Conservation (phyloP, 176 grass and related monocot species). For the Raddia distichophylla region DNA sequence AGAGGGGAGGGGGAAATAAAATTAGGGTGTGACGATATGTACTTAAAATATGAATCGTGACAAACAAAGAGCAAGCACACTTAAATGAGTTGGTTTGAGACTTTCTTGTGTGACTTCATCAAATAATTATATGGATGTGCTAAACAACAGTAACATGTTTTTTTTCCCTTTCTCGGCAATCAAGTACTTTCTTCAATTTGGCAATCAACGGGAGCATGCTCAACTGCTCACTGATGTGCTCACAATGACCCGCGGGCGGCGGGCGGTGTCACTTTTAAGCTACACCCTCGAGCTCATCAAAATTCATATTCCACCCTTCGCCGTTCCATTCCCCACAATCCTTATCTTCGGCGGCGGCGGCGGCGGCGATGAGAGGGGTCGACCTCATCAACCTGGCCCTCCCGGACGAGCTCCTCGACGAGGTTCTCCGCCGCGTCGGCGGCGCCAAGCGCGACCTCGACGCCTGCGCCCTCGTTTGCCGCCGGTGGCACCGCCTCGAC, state of each 20-base stretch:
- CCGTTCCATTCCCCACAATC: not conserved
- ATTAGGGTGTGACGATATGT: no score
- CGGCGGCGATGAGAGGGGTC: slow-evolving; percentile 57
- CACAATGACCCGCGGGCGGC: no score
- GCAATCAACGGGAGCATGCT: not conserved
- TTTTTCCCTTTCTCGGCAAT: no score
- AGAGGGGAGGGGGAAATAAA: no score
- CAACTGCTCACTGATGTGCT: not conserved
- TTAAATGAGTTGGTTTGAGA: no score
- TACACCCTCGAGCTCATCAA: not conserved
- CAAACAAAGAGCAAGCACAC: no score
- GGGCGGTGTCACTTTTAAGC: not conserved
- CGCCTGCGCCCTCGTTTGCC: slow-evolving; percentile 72
- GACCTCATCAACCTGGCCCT: slow-evolving; percentile 70
- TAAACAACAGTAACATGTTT: no score
- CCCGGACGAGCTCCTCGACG: slow-evolving; percentile 65
- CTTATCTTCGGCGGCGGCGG: slow-evolving; percentile 28
- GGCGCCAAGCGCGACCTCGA: slow-evolving; percentile 64
- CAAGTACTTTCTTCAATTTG: no score
- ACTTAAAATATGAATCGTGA: no score
- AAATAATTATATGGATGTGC: no score
- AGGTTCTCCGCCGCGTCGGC: slow-evolving; percentile 59
- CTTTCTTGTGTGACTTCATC: no score
- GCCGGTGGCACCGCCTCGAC: slow-evolving; percentile 67
- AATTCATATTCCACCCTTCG: not conserved